Evolutionary conservation across 768 basidiomycete genomes (phyloP), one percentile per base, ranked within the genome.

Genomic region (Guyanaporus albipodus): DNA sequence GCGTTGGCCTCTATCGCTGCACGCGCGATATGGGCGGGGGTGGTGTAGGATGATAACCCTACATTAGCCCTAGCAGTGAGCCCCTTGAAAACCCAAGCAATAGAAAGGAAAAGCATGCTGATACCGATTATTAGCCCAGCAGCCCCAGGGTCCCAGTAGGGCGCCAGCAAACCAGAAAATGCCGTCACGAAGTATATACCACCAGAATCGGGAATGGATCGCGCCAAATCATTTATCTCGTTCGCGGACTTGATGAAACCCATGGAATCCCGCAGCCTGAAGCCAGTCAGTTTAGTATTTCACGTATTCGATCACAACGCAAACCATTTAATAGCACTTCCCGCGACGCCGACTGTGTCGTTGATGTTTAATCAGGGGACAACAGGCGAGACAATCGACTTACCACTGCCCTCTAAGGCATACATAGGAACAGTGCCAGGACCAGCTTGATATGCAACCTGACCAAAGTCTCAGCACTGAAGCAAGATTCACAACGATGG

Each of bases 141-240:
- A 23, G 96, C 96, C 23, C 84, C 81, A 22, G 91, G 81, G 66
- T 99, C 96, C 96, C 96, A 98, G 70, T 91, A 96, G 6, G 96
- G 96, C 17, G 96, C 96, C 22, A 99, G 81, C 21, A 99, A 76
- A 45, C 96, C 96, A 32, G 86, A 87, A 72, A 99, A 97, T 7
- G 92, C 94, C 1, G 95, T 95, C 28, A 98, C 95, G 59, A 98
- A 99, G 71, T 90, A 97, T 24, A 96, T 76, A 8, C 95, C 95
- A 28, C 89, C 94, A 0, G 90, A 85, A 55, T 85, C 80, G 6
- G 78, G 68, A 38, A 85, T 91, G 28, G 82, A 77, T 4, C 76
- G 79, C 2, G 91, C 94, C 26, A 98, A 78, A 6, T 73, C 74
- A 60, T 97, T 97, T 60, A 97, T 86, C 45, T 98, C 89, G 15